Base-by-base conservation (phyloP, 2,329 filamentous ascomycete genomes). In the Talaromyces sp. region DNA sequence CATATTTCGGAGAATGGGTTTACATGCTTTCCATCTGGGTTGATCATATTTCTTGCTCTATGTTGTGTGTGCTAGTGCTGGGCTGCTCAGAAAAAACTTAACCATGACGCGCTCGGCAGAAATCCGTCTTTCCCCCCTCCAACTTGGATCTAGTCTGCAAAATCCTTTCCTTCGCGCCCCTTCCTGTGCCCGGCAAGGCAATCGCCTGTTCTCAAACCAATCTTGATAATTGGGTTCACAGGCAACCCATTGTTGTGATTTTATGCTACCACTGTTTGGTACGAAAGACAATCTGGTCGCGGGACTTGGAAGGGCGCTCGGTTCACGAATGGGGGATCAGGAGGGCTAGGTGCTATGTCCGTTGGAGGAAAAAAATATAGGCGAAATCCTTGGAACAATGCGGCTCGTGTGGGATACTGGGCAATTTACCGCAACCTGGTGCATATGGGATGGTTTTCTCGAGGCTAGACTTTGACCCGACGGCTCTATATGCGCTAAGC, bases 51-150 rank as follows among this genome's bases (percentile, higher is more conserved):
- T 43, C n/a, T 40, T 49, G 11, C 17, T 27, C 17, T 44, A n/a
- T 32, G 14, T 10, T 19, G 11, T 17, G 13, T 20, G n/a, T 36
- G 20, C 24, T 27, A 27, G 24, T 17, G 19, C 17, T 36, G 14
- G 14, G 36, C 24, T 19, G n/a, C 32, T 19, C 17, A 9, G n/a
- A 27, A 29, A 14, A 37, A 40, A 43, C 24, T 49, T 44, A 17
- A 42, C 30, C 33, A 33, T 50, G 42, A 33, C 51, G 35, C 47
- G 35, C 51, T 47, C 47, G 51, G 51, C 51, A 49, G 51, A 54
- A 54, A 43, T 49, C 47, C 51, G 37, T 32, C 35, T 37, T 47
- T 19, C 14, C n/a, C n/a, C 29, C 41, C 32, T 32, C 33, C 50
- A 17, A 44, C 47, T 46, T 11, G 30, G 13, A 17, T 20, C n/a